A percentile compares a stretch with the other conserved stretches of the same genome.
Evolutionary conservation across 2,329 filamentous ascomycete species (phyloP).

Genomic region (Colletotrichum tropicicola): DNA sequence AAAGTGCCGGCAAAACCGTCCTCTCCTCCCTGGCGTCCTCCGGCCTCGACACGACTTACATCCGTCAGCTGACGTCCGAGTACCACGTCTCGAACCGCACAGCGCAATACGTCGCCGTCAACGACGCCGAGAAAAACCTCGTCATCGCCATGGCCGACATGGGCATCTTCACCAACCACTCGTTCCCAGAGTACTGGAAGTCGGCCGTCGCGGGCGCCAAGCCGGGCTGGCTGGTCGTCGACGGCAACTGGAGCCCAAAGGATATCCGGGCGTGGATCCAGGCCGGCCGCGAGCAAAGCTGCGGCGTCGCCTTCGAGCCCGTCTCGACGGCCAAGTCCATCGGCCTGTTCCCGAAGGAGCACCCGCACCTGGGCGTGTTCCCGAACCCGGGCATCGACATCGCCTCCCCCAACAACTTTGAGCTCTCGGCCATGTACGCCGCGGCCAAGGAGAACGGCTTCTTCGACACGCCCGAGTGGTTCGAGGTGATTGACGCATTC

Average conservation of each 20-base stretch:
- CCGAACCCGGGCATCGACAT: constrained; percentile 74
- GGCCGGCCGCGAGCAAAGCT: constrained; percentile 63
- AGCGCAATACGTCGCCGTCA: constrained; percentile 91
- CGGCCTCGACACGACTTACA: constrained; percentile 71
- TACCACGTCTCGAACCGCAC: constrained; percentile 69
- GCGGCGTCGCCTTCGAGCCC: constrained; percentile 83
- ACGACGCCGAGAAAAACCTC: constrained; percentile 83
- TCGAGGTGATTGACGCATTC: constrained; percentile 79
- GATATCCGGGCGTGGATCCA: constrained; percentile 75
- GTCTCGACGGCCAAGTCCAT: constrained; percentile 84
- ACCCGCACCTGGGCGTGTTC: constrained; percentile 59
- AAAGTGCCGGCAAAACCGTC: constrained; percentile 76
- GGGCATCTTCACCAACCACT: constrained; percentile 75
- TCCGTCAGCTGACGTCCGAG: constrained; percentile 64
- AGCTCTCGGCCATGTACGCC: constrained; percentile 81
- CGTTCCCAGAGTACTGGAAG: constrained; percentile 66
- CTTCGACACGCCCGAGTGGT: constrained; percentile 80
- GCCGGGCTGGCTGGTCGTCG: constrained; percentile 83
- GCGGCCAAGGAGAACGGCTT: constrained; percentile 73
- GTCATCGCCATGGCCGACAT: constrained; percentile 97
- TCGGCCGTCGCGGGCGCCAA: constrained; percentile 62
- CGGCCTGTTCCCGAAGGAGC: constrained; percentile 66
- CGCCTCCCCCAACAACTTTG: constrained; percentile 83
- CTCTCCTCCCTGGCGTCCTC: constrained; percentile 70
- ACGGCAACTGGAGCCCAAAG: constrained; percentile 82